Conservation (phyloP, 305 asterid species). For the Fraxinus floribunda region DNA sequence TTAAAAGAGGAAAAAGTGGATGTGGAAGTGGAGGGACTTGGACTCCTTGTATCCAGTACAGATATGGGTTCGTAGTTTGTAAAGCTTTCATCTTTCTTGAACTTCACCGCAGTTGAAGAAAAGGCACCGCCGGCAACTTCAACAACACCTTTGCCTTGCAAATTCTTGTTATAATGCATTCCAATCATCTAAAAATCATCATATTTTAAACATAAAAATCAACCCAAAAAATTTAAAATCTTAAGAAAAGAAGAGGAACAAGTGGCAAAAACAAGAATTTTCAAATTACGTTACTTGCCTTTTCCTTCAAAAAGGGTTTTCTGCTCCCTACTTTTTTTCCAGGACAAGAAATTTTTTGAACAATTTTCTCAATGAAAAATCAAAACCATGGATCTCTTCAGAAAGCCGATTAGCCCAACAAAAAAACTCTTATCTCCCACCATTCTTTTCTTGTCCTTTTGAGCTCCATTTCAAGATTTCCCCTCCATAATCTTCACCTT, state of each 20-base stretch:
- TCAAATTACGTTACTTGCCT: conserved; percentile 16
- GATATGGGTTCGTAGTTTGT: conserved; percentile 45
- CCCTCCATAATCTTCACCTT: conserved; percentile 24
- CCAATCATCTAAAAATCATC: conserved; percentile 35
- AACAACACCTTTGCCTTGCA: conserved; percentile 34
- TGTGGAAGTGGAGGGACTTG: conserved; percentile 61
- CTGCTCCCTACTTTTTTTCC: background rate
- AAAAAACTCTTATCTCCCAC: conserved; percentile 26
- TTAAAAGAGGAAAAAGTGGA: conserved; percentile 44
- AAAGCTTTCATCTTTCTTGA: conserved; percentile 39
- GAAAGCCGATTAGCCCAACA: conserved; percentile 22
- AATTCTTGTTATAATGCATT: conserved; percentile 38
- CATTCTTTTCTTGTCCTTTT: conserved; percentile 24
- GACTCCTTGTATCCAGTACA: conserved; percentile 53
- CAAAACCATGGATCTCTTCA: conserved; percentile 22
- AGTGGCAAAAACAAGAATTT: background rate
- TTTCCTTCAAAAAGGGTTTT: conserved; percentile 8
- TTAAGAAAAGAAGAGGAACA: background rate
- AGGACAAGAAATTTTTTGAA: background rate
- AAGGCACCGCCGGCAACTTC: conserved; percentile 26
- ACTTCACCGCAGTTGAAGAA: conserved; percentile 30
- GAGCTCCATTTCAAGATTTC: conserved; percentile 29
- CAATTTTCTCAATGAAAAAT: conserved; percentile 14
- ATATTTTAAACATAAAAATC: background rate
- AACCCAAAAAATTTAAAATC: background rate